Evolutionary conservation across 768 basidiomycete species (phyloP).

Genomic region (Agrocybe pediades): DNA sequence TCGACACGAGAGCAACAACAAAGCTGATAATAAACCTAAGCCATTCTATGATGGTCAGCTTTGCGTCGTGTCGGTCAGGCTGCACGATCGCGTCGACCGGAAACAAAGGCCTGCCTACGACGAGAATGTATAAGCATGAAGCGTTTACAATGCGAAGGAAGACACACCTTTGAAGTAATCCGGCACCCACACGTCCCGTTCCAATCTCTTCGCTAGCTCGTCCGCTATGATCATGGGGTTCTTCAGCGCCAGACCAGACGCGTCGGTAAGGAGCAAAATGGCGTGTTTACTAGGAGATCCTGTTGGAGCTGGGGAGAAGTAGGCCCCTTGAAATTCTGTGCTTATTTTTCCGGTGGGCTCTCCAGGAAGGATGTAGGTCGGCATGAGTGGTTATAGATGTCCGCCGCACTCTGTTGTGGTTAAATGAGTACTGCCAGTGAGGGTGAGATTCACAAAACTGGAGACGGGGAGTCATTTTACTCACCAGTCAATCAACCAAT

Average conservation of each 20-base stretch:
- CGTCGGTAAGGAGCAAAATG: slow-evolving; percentile 55
- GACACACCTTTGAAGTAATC: slow-evolving; percentile 58
- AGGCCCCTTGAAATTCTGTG: slow-evolving; percentile 39
- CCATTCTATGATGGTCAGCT: slow-evolving; percentile 25
- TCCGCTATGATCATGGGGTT: slow-evolving; percentile 63
- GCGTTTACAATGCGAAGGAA: not conserved
- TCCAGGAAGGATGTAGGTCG: slow-evolving; percentile 43
- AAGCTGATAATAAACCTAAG: slow-evolving; percentile 28
- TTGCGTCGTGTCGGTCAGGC: slow-evolving; percentile 33
- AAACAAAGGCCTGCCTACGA: slow-evolving; percentile 30
- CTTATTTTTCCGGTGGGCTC: slow-evolving; percentile 44
- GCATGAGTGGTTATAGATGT: no score
- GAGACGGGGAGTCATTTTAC: no score
- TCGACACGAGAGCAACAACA: slow-evolving; percentile 20
- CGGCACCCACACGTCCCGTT: slow-evolving; percentile 67
- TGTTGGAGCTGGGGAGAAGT: slow-evolving; percentile 30
- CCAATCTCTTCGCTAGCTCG: slow-evolving; percentile 42
- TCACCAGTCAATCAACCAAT: no score
- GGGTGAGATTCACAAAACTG: no score
- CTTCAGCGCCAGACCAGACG: slow-evolving; percentile 51
- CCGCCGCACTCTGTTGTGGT: no score
- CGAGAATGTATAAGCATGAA: not conserved
- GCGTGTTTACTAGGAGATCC: slow-evolving; percentile 36
- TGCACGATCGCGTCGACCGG: slow-evolving; percentile 21
- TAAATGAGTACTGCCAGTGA: no score